phyloP scores from a whole-genome alignment of 2,329 filamentous ascomycete genomes.

The Aspergillus pseudoterreus region DNA sequence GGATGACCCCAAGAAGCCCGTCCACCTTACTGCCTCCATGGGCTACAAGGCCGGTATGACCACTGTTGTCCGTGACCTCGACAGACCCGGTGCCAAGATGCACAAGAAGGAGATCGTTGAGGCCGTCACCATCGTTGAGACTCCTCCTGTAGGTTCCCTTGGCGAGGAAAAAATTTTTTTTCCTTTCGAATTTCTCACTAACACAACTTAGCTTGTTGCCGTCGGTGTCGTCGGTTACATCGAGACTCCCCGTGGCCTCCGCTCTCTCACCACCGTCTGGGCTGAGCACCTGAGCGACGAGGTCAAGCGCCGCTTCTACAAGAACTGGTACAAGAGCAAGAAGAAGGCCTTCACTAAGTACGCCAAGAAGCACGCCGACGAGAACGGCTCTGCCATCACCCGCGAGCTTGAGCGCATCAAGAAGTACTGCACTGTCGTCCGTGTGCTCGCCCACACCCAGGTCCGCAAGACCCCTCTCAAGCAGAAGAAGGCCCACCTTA shows the following conservation, averaged over 20 bases:
- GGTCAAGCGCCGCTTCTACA: slow-evolving; percentile 99
- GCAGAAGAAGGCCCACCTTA: slow-evolving; percentile 99
- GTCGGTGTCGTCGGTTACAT: slow-evolving; percentile 99
- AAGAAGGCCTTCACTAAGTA: slow-evolving; percentile 99
- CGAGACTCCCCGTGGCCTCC: slow-evolving; percentile 98
- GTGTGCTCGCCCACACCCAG: slow-evolving; percentile 98
- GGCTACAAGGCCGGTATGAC: slow-evolving; percentile 99
- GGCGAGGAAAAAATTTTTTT: not conserved
- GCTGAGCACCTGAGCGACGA: slow-evolving; percentile 98
- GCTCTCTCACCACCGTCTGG: slow-evolving; percentile 99
- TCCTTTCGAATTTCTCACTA: not conserved
- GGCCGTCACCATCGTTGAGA: slow-evolving; percentile 83
- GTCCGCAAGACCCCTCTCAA: slow-evolving; percentile 98
- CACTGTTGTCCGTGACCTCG: slow-evolving; percentile 98
- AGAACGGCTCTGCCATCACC: slow-evolving; percentile 82
- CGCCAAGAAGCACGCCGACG: slow-evolving; percentile 99
- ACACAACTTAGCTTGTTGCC: slow-evolving; percentile 79
- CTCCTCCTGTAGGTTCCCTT: slow-evolving; percentile 76
- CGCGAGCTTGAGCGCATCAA: slow-evolving; percentile 99
- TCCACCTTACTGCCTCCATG: slow-evolving; percentile 96
- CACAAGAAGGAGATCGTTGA: slow-evolving; percentile 99
- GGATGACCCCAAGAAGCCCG: slow-evolving; percentile 99
- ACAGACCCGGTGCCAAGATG: slow-evolving; percentile 98
- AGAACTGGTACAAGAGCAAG: slow-evolving; percentile 99
- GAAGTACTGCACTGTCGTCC: slow-evolving; percentile 99